A percentile compares a stretch with the other conserved stretches of the same genome.
Evolutionary conservation across 257 asterid species (phyloP).

Genomic region (Penstemon davidsonii): DNA sequence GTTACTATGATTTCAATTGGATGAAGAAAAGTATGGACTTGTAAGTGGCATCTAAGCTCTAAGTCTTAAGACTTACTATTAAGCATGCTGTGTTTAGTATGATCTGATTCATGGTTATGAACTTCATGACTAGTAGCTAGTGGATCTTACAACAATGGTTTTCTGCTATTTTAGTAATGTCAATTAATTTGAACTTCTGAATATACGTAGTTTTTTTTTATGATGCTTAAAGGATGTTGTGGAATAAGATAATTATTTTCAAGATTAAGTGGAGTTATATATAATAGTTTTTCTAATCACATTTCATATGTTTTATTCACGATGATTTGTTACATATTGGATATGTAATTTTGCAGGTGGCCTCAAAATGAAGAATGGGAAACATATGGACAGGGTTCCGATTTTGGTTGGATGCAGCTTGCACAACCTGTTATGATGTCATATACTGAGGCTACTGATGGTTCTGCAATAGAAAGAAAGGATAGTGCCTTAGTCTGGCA

Average conservation of each 20-base stretch:
- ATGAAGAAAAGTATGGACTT: too few relatives aligned
- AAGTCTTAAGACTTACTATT: too few relatives aligned
- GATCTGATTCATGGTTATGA: neutral
- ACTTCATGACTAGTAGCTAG: neutral
- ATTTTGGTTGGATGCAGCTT: slow-evolving; percentile 86
- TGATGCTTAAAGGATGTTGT: neutral
- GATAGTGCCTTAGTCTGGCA: slow-evolving; percentile 96
- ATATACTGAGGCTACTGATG: slow-evolving; percentile 93
- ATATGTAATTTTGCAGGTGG: slow-evolving; percentile 57
- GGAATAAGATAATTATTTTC: too few relatives aligned
- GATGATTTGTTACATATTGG: slow-evolving; percentile 12
- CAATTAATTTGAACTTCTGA: neutral
- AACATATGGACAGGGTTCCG: slow-evolving; percentile 60
- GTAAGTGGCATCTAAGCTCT: too few relatives aligned
- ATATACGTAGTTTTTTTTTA: neutral
- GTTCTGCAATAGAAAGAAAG: slow-evolving; percentile 74
- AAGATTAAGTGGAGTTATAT: too few relatives aligned
- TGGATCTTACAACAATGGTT: too few relatives aligned
- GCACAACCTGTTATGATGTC: slow-evolving; percentile 94
- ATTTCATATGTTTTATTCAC: neutral
- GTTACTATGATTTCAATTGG: too few relatives aligned
- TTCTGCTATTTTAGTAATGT: neutral
- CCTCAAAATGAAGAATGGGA: slow-evolving; percentile 75
- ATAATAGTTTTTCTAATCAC: neutral
- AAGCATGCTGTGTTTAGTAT: neutral